Evolutionary conservation across 306 rosid species (phyloP).

Genomic region (Pueraria montana): DNA sequence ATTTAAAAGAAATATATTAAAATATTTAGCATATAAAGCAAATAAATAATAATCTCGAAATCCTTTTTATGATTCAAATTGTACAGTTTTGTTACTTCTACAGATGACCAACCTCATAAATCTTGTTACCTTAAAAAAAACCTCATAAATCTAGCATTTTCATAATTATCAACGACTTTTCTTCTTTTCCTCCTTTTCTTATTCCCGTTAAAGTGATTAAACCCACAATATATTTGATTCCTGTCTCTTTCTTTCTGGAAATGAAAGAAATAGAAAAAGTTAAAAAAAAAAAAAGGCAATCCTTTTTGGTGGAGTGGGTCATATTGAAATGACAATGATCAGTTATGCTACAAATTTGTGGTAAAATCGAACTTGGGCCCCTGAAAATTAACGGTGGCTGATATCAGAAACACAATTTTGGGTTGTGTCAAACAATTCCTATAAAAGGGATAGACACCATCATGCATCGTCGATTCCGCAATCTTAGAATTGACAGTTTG

Average conservation of each 20-base stretch:
- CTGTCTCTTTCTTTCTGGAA: not conserved
- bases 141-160: no score
- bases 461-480: constrained; percentile 24
- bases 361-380: not conserved
- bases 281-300: not conserved
- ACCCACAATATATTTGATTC: not conserved
- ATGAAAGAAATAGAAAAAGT: not conserved
- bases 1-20: no score
- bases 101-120: no score
- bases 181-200: no score
- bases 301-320: constrained; percentile 26
- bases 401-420: no score
- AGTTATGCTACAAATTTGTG: no score
- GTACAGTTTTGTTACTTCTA: no score
- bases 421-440: not conserved
- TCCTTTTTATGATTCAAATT: no score
- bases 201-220: not conserved
- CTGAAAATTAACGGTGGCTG: not conserved
- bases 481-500: constrained; percentile 40
- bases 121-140: no score
- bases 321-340: constrained; percentile 25
- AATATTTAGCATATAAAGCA: no score
- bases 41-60: no score
- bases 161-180: no score
- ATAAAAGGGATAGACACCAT: constrained; percentile 31